phyloP scores from a whole-genome alignment of 495 filamentous ascomycete genomes.

The Aspergillus heteromorphus region DNA sequence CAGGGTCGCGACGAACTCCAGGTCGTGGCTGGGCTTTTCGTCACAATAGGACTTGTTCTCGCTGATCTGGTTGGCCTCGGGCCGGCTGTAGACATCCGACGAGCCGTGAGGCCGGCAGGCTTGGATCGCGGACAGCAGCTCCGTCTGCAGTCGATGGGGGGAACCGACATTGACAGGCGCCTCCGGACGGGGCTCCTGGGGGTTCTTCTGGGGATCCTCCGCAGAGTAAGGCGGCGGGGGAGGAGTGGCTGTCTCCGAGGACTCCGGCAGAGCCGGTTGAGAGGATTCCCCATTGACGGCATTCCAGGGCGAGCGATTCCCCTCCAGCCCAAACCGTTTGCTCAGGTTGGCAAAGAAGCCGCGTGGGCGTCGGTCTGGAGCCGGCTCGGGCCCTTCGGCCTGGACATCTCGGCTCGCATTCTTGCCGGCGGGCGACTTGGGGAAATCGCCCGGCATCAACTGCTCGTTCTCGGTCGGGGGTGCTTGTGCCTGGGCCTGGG shows the following conservation, averaged over 20 bases:
- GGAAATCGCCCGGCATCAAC: slow-evolving; percentile 66
- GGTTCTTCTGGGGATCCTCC: slow-evolving; percentile 36
- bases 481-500: slow-evolving; percentile 28
- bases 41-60: slow-evolving; percentile 91
- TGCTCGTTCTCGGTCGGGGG: slow-evolving; percentile 9
- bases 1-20: slow-evolving; percentile 66
- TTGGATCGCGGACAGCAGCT: slow-evolving; percentile 73
- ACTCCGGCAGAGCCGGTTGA: slow-evolving; percentile 12
- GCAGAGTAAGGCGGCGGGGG: slow-evolving; percentile 46
- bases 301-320: slow-evolving; percentile 23
- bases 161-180: slow-evolving; percentile 38
- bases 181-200: slow-evolving; percentile 31
- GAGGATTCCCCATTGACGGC: slow-evolving; percentile 23
- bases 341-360: slow-evolving; percentile 62
- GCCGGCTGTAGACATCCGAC: slow-evolving; percentile 60
- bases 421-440: slow-evolving; percentile 52
- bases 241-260: slow-evolving; percentile 22
- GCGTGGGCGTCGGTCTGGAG: slow-evolving; percentile 35
- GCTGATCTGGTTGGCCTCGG: slow-evolving; percentile 66
- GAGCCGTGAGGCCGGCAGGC: slow-evolving; percentile 77
- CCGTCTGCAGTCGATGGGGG: slow-evolving; percentile 47
- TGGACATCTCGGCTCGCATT: slow-evolving; percentile 18
- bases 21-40: slow-evolving; percentile 69
- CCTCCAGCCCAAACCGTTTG: slow-evolving; percentile 60
- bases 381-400: slow-evolving; percentile 15